A percentile compares a stretch with the other conserved stretches of the same genome.
These are phyloP conservation scores for Pelargonium myrrhifolium DNA, from an alignment of 441 rosid genomes.

Conservation along the genomic window DNA sequence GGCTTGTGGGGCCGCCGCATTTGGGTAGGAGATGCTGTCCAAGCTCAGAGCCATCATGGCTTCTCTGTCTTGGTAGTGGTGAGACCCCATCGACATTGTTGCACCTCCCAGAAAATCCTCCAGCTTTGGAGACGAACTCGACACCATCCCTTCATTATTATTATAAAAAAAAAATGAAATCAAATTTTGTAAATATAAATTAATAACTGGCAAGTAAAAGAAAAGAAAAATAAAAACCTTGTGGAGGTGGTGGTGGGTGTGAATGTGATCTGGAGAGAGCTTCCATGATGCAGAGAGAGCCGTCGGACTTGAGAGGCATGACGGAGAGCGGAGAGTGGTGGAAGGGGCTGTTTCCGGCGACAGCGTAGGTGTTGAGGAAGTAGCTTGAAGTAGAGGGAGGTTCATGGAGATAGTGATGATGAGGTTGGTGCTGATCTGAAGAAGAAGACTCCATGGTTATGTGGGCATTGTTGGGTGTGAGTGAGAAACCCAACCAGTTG, in stretches of 20 bases:
- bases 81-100: constrained; percentile 44
- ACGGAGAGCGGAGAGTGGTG: constrained; percentile 50
- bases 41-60: constrained; percentile 64
- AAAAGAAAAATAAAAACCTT: not conserved
- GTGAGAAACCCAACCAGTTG: constrained; percentile 78
- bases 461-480: constrained; percentile 31
- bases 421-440: constrained; percentile 25
- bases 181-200: constrained; percentile 5
- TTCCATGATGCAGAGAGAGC: constrained; percentile 93
- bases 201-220: constrained; percentile 12
- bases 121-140: constrained; percentile 67
- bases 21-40: constrained; percentile 61
- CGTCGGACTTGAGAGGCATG: constrained; percentile 95
- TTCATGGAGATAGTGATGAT: constrained; percentile 21
- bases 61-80: constrained; percentile 32
- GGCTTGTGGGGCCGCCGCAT: constrained; percentile 33
- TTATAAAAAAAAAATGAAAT: not conserved
- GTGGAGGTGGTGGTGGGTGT: not conserved
- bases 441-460: constrained; percentile 59
- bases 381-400: constrained; percentile 29
- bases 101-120: constrained; percentile 89
- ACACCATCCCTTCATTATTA: constrained; percentile 43
- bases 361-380: constrained; percentile 15
- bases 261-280: constrained; percentile 61
- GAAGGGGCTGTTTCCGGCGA: constrained; percentile 36